Base-by-base conservation (phyloP, 148 eudicot genomes). In the Salicornia ramosissima region DNA sequence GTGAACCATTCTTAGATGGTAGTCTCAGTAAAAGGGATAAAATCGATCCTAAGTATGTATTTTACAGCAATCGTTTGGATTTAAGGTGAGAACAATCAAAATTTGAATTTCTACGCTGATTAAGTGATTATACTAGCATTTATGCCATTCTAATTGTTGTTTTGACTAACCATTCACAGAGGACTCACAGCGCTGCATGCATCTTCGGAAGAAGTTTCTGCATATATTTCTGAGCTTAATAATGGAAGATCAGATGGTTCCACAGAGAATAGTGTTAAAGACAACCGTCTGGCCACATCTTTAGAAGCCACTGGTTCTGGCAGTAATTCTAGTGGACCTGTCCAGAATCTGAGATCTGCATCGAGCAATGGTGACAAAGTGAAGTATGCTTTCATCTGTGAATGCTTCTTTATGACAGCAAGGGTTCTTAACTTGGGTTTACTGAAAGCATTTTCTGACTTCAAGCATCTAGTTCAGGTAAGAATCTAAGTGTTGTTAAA, bases 371-470 rank as follows among this genome's bases (percentile, higher is more conserved):
- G 67, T 67, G 84, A 66, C 67, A 84, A 76, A 71, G 68, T 79
- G 47, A 90, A 79, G 81, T 94, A 84, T 55, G 66, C 92, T 30
- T 94, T 94, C 69, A 94, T 94, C 24, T 90, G 96, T 63, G 99
- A 94, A 83, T 90, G 99, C 77, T 94, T 94, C 86, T 94, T 90
- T 77, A 94, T 94, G 99, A 94, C 99, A 28, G 90, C 99, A 71
- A 88, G 99, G 84, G 96, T 86, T 46, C 93, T 94, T 14, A 94
- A 90, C 79, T 81, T 94, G 82, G 99, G 99, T 21, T 75, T 94
- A 50, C 67, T 90, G 68, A 94, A 94, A 86, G 91, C 97, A 76
- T 87, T 94, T 77, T 88, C 99, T 28, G 97, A 94, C 80, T 94
- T 87, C 74, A 90, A 87, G 83, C 96, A 94, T 87, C 92, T 94